A percentile compares a stretch with the other conserved stretches of the same genome.
Conservation (phyloP, 2,329 filamentous ascomycete genomes). For the Colletotrichum sp. region DNA sequence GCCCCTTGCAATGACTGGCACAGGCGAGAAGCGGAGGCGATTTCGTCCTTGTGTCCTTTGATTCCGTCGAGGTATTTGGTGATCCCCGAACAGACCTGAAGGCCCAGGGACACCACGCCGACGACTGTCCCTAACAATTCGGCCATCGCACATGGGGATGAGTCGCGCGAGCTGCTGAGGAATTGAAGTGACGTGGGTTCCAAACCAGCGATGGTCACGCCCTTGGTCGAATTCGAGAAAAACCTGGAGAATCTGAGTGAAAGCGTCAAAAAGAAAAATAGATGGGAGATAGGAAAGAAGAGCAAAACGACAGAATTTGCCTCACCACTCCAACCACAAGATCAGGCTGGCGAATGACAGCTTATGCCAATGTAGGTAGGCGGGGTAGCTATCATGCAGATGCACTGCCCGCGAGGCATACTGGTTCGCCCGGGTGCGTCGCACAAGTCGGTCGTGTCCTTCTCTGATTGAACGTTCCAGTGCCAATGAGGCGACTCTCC, state of each 20-base stretch:
- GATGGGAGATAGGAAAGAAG: neutral
- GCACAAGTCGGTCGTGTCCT: neutral
- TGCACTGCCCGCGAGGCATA: neutral
- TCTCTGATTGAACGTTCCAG: neutral
- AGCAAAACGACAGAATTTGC: fast-evolving
- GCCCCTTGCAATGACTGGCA: neutral
- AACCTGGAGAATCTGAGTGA: neutral
- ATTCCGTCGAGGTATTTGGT: neutral
- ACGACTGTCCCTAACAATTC: neutral
- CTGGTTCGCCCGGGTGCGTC: neutral
- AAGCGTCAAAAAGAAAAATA: neutral
- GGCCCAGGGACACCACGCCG: neutral
- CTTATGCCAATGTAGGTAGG: neutral
- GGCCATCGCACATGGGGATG: neutral
- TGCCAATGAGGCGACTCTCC: neutral
- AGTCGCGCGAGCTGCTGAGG: neutral
- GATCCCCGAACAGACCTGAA: neutral
- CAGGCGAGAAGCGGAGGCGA: neutral
- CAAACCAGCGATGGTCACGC: neutral
- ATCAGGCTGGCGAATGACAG: neutral
- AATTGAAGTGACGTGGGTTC: neutral
- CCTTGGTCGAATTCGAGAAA: too few species aligned
- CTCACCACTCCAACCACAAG: fast-evolving
- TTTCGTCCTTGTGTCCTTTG: neutral
- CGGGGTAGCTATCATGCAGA: neutral